Conservation (phyloP, 768 basidiomycete species). For the Lactarius akahatsu region DNA sequence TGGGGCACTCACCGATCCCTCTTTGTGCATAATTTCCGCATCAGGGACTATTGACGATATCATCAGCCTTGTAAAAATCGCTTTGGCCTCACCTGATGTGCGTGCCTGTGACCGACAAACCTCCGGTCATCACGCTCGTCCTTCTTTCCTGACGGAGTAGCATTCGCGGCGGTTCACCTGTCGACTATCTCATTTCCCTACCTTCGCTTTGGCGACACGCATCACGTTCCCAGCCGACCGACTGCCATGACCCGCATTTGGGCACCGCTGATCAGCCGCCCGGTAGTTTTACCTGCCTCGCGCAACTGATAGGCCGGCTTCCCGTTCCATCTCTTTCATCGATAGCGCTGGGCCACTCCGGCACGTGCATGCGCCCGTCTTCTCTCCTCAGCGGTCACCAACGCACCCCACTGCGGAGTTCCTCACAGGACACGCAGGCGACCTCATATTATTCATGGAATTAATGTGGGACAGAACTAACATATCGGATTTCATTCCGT, state of each 20-base stretch:
- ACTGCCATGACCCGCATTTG: constrained; percentile 9
- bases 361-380: constrained; percentile 13
- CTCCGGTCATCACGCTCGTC: constrained; percentile 18
- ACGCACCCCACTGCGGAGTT: constrained; percentile 20
- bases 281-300: background rate
- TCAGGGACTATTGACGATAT: constrained; percentile 8
- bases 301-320: constrained; percentile 7
- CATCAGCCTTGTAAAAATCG: constrained; percentile 5
- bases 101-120: constrained; percentile 13
- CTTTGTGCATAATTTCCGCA: constrained; percentile 6
- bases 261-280: constrained; percentile 12
- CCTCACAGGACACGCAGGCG: constrained; percentile 1
- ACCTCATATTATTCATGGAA: constrained; percentile 1
- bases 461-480: constrained; percentile 20
- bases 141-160: background rate
- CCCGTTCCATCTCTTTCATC: constrained; percentile 21
- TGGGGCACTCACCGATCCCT: background rate
- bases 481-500: constrained; percentile 10
- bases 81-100: constrained; percentile 25
- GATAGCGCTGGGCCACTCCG: constrained; percentile 14
- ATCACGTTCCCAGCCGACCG: constrained; percentile 6
- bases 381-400: background rate
- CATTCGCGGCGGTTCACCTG: constrained; percentile 17
- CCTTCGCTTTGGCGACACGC: background rate
- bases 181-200: constrained; percentile 11